Evolutionary conservation across 345 rosid genomes (phyloP), one percentile per base, ranked within the genome.

Genomic region (Rhizophora mangle): DNA sequence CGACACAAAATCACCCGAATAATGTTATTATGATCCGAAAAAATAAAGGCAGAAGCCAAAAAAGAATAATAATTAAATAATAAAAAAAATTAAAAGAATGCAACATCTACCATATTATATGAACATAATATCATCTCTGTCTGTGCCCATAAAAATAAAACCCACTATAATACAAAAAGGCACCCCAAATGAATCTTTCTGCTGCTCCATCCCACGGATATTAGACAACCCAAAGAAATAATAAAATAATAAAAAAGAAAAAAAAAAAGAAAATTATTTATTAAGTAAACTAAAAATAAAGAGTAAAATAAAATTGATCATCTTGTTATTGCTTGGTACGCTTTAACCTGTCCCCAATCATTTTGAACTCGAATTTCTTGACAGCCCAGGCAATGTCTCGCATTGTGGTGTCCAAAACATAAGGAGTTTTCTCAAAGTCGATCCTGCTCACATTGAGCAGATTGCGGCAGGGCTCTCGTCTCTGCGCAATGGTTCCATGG

Each of bases 401-500:
- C 85, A 93, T 63, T 21, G 94, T 88, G 60, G 86, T 84, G 64
- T 93, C 98, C 57, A 88, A 63, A 22, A 84, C 78, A 21, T 89
- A 93, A 5, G 97, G 93, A 64, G 68, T 81, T 53, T 80, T 88
- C 46, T 91, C 94, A 8, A 79, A 83, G 56, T 69, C 68, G 47
- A 80, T 49, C 26, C 72, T 60, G 0, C 93, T 76, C 5, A 78
- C 76, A 3, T 94, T 91, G 43, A 82, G 69, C 46, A 85, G 80
- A 29, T 63, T 71, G 27, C 91, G 80, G 62, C 98, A 93, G 0
- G 96, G 98, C 63, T 93, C 98, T 0, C 85, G 76, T 29, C 96
- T 81, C 26, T 82, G 79, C 0, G 96, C 92, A 0, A 89, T 85
- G 5, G 96, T 86, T 51, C 97, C 97, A 30, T 94, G 98, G 78